Evolutionary conservation across 108 stramenopile species (phyloP), one percentile per base, ranked within the genome.

Genomic region (Pseudonitzschia pungens): DNA sequence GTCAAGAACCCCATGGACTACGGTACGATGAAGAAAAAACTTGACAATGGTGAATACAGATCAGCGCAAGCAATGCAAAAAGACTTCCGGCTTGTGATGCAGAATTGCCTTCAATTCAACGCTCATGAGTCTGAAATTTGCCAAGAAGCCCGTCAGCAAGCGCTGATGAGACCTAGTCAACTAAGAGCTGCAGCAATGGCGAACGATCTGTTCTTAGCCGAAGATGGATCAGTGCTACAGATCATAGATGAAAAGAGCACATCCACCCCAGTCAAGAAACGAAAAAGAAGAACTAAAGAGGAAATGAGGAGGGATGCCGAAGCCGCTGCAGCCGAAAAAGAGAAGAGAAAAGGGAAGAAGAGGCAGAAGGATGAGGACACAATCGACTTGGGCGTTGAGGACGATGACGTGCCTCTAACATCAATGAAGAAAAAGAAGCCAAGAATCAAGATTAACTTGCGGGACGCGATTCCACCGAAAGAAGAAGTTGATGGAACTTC

Each of bases 1-100:
- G 87, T 95, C 56, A 80, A 87, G 50, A 80, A 81, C 20, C 93
- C 93, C 0, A 93, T 93, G 92, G 92, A 93, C 64, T 93, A 91
- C 53, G 86, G 89, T 31, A 92, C 90, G 22, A 92, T 92, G 90
- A 87, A 85, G 70, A 69, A 82, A 70, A 95, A 92, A 70, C 81
- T 92, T 28, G 89, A 88, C 16, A 87, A 81, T 68, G 92, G 86
- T 29, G 91, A 91, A 33, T 95, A 95, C 80, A 80, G 94, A 51
- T 92, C 91, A 16, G 91, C 90, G 31, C 91, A 89, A 70, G 79
- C 86, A 22, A 90, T 95, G 90, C 94, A 95, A 57, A 95, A 92
- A 70, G 94, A 95, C 65, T 92, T 95, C 57, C 68, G 86, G 21
- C 69, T 92, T 24, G 86, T 95, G 36, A 87, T 91, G 83, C 80